Percentiles rank a stretch among this genome's conserved stretches.
Conservation (phyloP, 148 eudicot species). For the Dysphania ambrosioides region DNA sequence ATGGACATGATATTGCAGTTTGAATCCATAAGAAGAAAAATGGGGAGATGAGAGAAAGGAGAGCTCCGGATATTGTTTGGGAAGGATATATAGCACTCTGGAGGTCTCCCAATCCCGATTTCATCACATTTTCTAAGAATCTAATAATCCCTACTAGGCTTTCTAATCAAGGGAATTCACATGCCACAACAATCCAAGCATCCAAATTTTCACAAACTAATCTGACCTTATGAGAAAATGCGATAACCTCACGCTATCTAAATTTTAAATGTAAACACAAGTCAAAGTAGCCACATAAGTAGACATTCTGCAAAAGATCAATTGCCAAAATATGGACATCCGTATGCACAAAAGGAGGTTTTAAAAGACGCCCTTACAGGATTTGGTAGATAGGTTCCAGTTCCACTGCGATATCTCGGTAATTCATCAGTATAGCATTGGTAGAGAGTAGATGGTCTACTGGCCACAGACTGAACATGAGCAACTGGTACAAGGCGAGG, state of each 20-base stretch:
- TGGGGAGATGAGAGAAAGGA: background rate
- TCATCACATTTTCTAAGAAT: background rate
- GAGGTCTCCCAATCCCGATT: background rate
- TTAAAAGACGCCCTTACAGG: constrained; percentile 49
- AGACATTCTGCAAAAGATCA: background rate
- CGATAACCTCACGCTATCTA: background rate
- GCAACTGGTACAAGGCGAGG: constrained; percentile 64
- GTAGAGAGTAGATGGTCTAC: constrained; percentile 53
- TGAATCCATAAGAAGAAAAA: background rate
- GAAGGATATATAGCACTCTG: background rate
- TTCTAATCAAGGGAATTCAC: background rate
- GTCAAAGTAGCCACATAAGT: background rate
- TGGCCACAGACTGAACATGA: constrained; percentile 50
- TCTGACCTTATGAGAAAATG: background rate
- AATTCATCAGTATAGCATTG: constrained; percentile 59
- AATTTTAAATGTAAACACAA: no score
- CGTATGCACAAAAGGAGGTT: background rate
- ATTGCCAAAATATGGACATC: constrained; percentile 6
- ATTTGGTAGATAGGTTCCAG: constrained; percentile 87
- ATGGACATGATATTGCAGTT: background rate
- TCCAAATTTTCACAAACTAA: background rate
- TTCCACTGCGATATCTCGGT: constrained; percentile 76
- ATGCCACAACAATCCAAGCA: background rate
- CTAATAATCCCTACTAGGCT: background rate
- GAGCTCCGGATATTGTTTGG: background rate